Conservation (phyloP, 352 stramenopile genomes). For the Pilasporangium apinafurcum region DNA sequence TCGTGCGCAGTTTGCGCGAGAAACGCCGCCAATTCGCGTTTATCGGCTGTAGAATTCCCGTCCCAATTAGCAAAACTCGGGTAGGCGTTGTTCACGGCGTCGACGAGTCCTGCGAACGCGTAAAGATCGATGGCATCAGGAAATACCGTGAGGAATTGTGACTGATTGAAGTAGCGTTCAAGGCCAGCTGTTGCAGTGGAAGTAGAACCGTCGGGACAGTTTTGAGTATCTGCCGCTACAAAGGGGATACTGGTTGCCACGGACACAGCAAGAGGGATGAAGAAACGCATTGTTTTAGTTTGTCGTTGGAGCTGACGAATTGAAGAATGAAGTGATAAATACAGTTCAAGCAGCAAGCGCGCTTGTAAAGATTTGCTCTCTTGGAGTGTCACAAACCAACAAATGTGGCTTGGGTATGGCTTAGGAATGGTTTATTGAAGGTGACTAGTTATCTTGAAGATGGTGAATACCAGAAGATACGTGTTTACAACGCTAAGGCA, state of each 20-base stretch:
- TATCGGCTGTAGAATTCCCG: slow-evolving; percentile 27
- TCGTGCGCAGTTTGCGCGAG: slow-evolving; percentile 36
- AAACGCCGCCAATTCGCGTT: slow-evolving; percentile 34
- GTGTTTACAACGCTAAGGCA: too few relatives aligned
- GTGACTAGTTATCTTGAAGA: too few relatives aligned
- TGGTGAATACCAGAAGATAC: too few relatives aligned
- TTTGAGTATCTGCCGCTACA: too few relatives aligned
- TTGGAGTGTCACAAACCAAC: too few relatives aligned
- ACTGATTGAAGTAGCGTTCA: slow-evolving; percentile 28
- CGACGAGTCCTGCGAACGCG: slow-evolving; percentile 31
- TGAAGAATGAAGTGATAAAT: neutral
- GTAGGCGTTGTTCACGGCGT: slow-evolving; percentile 26
- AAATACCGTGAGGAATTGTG: slow-evolving; percentile 23
- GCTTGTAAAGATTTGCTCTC: too few relatives aligned
- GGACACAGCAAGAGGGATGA: neutral
- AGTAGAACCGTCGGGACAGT: too few relatives aligned
- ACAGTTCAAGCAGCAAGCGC: too few relatives aligned
- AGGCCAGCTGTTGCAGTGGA: slow-evolving; percentile 15
- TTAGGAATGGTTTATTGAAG: too few relatives aligned
- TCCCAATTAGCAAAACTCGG: slow-evolving; percentile 34
- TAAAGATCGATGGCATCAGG: slow-evolving; percentile 30
- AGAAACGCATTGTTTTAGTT: neutral
- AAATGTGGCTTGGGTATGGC: too few relatives aligned
- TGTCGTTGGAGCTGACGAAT: neutral
- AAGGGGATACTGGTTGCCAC: too few relatives aligned